Evolutionary conservation across 1,284 basidiomycete species (phyloP), one percentile per base, ranked within the genome.

Genomic region (Bjerkandera adusta): DNA sequence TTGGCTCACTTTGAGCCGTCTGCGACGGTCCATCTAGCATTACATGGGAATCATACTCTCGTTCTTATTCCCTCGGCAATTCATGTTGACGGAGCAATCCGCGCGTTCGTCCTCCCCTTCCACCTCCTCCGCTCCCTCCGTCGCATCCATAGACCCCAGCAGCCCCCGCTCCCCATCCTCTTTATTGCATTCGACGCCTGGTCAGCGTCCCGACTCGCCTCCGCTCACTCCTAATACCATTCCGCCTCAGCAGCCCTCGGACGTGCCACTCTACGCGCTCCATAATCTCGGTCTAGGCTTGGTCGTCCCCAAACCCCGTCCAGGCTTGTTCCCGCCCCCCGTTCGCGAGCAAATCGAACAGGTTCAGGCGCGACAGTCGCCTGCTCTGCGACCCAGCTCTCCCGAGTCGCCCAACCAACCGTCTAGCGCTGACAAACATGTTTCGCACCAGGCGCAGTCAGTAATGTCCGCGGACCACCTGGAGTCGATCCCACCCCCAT

Each of bases 41-140:
- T 64, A 57, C 61, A 64, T 64, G 62, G 62, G 62, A 63, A 64
- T 63, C 57, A 20, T 64, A 49, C 52, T 64, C 38, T 63, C 62
- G n/a, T 52, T 64, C 36, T 53, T 64, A 53, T 64, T 64, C 47
- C 59, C 62, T 48, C 50, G 55, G 43, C 55, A 58, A 53, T 63
- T 58, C 58, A 64, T 64, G 62, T 55, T 54, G 48, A 52, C 60
- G 45, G 55, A 59, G 52, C 55, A 53, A 40, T 51, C 60, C 40
- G 47, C 50, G n/a, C 45, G 56, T 38, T 44, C 57, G 50, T 55
- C 59, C 29, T 56, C 57, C 44, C 57, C 61, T 36, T 52, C 54
- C 50, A 55, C 62, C 3, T 47, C 61, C n/a, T 57, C 60, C 15
- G 53, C 53, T 15, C 30, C 47, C 27, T 42, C 53, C 30, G 44